Evolutionary conservation across 257 asterid species (phyloP), one percentile per base, ranked within the genome.

Genomic region (Lycium barbarum): DNA sequence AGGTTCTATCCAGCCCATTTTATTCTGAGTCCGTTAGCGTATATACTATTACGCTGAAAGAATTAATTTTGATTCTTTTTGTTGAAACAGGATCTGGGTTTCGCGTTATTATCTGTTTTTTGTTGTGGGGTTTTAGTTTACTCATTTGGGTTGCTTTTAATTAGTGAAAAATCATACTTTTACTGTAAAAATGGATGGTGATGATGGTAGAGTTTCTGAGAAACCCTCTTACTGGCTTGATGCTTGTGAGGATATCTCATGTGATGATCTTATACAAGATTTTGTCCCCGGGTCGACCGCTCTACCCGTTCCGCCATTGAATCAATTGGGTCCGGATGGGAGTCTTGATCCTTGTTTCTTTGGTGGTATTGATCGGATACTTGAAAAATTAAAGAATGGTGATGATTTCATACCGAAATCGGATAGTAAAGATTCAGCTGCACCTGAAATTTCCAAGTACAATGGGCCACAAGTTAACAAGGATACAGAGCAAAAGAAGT

Each of bases 151-250:
- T n/a, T 40, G 36, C 6, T 45, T 7, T 5, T 33, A 3, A 13
- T 35, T 35, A 15, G 73, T 66, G 49, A 63, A 84, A 78, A 86
- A 22, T 84, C 9, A 5, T 67, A 45, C 18, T 83, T 9, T 22
- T 12, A 62, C 36, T 67, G 57, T 45, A 61, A 95, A 95, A 66
- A 95, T 96, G 99, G 97, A 91, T 51, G 95, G 85, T 85, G 92
- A 88, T 85, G 86, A 86, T 87, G 90, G 80, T 91, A 79, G 89
- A 76, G 91, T 54, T 78, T 83, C 68, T 71, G 90, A 83, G 47
- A 93, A 90, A 79, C 88, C 95, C 53, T 95, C 97, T 22, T 96
- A 93, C 86, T 96, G 99, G 99, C 84, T 96, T 22, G 98, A 96
- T 86, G 96, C 98, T 7, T 91, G 95, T 22, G 99, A 95, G 93